Evolutionary conservation across 352 stramenopile species (phyloP), one percentile per base, ranked within the genome.

Genomic region (Pythium plurisporium): DNA sequence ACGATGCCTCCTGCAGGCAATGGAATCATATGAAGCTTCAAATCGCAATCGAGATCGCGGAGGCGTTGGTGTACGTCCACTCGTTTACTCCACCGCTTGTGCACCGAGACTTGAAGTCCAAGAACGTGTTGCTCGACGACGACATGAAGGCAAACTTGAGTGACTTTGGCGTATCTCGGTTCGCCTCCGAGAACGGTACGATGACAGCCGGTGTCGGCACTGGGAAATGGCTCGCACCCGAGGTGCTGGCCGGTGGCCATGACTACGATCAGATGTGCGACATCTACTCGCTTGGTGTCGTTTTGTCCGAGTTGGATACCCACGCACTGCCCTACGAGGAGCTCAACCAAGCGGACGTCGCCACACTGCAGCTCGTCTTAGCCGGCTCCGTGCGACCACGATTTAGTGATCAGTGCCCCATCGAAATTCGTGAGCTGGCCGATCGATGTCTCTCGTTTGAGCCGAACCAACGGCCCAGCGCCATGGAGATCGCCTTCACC

Each of bases 291-390:
- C 70, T 86, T 10, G 76, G 72, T 20, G 72, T 82, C n/a, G 49
- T 85, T 51, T 27, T 87, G 27, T 73, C 64, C 0, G 74, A 87
- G 44, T 62, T 87, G 4, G 77, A 84, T 36, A 84, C 74, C 1
- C 74, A 86, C 49, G 50, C 36, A 20, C 36, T 82, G 7, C 71
- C 76, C 2, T 87, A 87, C 59, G 62, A 76, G 9, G 65, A 76
- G 12, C 67, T 76, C 31, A 45, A 45, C 2, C 38, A 79, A 19
- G 29, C 62, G 2, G 68, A 79, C 12, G 61, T 77, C 0, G 72
- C 70, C 0, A 65, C 78, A 15, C 54, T 80, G n/a, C 70, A 72
- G 37, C 70, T 70, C 44, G 72, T 85, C 5, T 60, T 68, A 0
- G 62, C n/a, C 22, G 74, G 67, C 0, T 27, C 44, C 12, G 10